phyloP scores from a whole-genome alignment of 495 filamentous ascomycete genomes.

The Hypoxylon cercidicola region DNA sequence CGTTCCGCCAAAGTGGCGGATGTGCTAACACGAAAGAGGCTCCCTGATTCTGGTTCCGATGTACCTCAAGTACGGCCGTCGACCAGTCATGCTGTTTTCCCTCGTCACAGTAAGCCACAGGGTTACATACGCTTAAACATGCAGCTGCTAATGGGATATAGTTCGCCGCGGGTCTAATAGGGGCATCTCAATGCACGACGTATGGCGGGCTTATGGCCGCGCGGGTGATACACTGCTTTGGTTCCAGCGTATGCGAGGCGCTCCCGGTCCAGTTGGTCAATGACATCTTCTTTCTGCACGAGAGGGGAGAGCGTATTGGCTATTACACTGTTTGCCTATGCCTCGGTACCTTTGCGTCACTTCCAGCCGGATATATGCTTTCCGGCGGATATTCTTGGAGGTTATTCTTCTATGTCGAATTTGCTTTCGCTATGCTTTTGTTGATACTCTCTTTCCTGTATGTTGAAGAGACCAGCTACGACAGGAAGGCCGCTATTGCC shows the following conservation, averaged over 20 bases:
- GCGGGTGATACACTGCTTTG: constrained; percentile 66
- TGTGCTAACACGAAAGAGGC: constrained; percentile 46
- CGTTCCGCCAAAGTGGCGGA: neutral
- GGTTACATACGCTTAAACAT: neutral
- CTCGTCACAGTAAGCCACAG: constrained; percentile 54
- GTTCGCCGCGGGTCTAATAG: constrained; percentile 68
- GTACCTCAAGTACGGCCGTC: constrained; percentile 69
- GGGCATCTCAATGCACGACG: constrained; percentile 61
- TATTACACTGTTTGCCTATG: constrained; percentile 72
- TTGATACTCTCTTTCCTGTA: constrained; percentile 69
- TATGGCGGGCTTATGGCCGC: constrained; percentile 65
- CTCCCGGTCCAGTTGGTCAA: constrained; percentile 72
- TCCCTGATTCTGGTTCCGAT: constrained; percentile 67
- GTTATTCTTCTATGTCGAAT: constrained; percentile 73
- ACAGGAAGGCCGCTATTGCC: constrained; percentile 47
- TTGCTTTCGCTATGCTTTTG: constrained; percentile 65
- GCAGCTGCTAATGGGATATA: constrained; percentile 34
- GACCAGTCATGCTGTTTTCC: constrained; percentile 68
- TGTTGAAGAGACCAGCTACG: constrained; percentile 70
- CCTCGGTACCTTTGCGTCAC: constrained; percentile 65
- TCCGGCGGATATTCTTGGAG: constrained; percentile 70
- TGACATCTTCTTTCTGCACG: constrained; percentile 73
- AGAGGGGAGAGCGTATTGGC: constrained; percentile 66
- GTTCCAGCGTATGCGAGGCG: constrained; percentile 67
- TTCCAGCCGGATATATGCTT: constrained; percentile 73